Evolutionary conservation across 2,329 filamentous ascomycete genomes (phyloP).

Genomic region (Cryphonectria radicalis): DNA sequence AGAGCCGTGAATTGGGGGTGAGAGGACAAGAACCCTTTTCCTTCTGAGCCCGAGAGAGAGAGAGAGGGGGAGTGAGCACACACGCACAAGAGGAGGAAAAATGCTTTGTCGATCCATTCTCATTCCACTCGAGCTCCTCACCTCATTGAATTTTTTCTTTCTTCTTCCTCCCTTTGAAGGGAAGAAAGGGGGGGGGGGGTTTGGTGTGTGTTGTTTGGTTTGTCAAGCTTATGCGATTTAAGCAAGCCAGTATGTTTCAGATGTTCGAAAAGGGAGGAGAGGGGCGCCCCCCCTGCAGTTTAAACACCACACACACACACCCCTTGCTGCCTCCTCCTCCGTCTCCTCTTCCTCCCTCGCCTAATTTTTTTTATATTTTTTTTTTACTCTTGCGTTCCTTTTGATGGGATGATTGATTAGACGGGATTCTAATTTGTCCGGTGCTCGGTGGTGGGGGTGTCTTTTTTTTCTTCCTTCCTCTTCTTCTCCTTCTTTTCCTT

Average conservation of each 20-base stretch:
- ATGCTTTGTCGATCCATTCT: constrained; percentile 5
- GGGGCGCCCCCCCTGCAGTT: constrained; percentile 19
- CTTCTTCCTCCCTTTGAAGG: no score
- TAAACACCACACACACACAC: not conserved
- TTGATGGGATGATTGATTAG: not conserved
- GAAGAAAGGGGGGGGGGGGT: no score
- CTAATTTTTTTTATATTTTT: not conserved
- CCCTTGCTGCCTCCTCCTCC: not conserved
- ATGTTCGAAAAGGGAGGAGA: constrained; percentile 22
- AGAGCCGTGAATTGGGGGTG: constrained; percentile 1
- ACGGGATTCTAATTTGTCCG: not conserved
- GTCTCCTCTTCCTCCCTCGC: not conserved
- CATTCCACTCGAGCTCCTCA: constrained; percentile 23
- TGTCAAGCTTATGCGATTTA: constrained; percentile 22
- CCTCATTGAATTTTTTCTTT: constrained; percentile 13
- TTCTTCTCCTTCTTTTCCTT: no score
- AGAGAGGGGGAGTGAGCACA: not conserved
- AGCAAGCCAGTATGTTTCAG: constrained; percentile 22
- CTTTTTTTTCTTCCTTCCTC: no score
- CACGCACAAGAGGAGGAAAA: not conserved
- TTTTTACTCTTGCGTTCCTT: no score
- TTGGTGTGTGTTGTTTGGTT: no score
- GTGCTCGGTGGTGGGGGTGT: not conserved
- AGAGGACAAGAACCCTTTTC: not conserved
- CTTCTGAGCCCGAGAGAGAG: not conserved